Base-by-base conservation (phyloP, 2,329 filamentous ascomycete genomes). In the Fusarium kyushuense region DNA sequence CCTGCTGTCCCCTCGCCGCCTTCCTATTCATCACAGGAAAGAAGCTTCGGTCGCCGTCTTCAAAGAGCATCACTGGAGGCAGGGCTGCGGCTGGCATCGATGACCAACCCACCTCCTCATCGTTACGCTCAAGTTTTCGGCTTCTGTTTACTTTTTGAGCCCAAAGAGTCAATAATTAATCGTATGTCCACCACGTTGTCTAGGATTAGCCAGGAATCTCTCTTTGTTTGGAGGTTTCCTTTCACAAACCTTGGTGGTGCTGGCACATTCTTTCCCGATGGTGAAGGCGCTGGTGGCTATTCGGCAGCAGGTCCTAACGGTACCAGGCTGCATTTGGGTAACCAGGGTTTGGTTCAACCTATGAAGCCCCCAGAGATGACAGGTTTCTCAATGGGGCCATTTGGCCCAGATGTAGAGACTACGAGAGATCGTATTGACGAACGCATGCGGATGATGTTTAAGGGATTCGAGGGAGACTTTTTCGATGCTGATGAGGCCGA, bases 401-500 rank as follows among this genome's bases (percentile, higher is more conserved):
- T 86, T 62, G 75, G 78, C 8, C 68, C 77, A 8, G 73, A 72
- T 6, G 75, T 83, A 4, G 79, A 79, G 30, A 70, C 79, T 2
- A 76, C 80, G 2, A 77, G 81, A 27, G 75, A 79, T 8, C 71
- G 78, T 21, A 69, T 89, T 10, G 80, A 83, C 36, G 73, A 77
- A 14, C 80, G 82, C 17, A 81, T 91, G 68, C 80, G 80, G 21
- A 84, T 86, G 66, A 84, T 83, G 38, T 76, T 89, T 10, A 83
- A 86, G 1, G 90, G 88, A 0, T 91, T 90, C 63, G 86, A 91
- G 61, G 92, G 92, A 6, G 87, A 92, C 51, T 96, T 92, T 82
- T 92, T 91, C 70, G 92, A 96, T 73, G 81, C 89, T 0, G 86
- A 92, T 61, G 93, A 96, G 75, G 89, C 94, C 0, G 91, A 96